Evolutionary conservation across 805 yeast species (phyloP).

Genomic region (Nakazawaea ernobii): DNA sequence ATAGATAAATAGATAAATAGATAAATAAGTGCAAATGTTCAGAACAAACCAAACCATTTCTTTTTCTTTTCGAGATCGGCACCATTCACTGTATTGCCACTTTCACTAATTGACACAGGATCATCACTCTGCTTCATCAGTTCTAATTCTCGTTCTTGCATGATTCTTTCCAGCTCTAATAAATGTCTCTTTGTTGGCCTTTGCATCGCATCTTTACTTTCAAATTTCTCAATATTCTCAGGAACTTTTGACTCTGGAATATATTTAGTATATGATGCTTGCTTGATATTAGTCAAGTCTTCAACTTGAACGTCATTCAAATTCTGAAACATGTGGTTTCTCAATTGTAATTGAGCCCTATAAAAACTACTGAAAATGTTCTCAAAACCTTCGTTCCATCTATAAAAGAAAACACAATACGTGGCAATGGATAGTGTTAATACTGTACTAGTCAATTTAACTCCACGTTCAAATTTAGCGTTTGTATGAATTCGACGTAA

Average conservation of each 20-base stretch:
- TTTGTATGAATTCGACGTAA: slow-evolving; percentile 53
- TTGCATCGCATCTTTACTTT: slow-evolving; percentile 46
- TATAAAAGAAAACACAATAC: slow-evolving; percentile 64
- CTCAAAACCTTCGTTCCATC: slow-evolving; percentile 84
- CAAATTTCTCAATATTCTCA: slow-evolving; percentile 15
- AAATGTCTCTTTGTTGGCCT: slow-evolving; percentile 69
- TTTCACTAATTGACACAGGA: neutral
- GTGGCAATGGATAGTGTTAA: slow-evolving; percentile 43
- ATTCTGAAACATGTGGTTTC: slow-evolving; percentile 48
- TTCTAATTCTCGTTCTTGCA: slow-evolving; percentile 53
- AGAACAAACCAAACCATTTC: slow-evolving; percentile 9
- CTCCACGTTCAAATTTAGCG: slow-evolving; percentile 51
- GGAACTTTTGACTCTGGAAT: neutral
- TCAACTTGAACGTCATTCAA: slow-evolving; percentile 55
- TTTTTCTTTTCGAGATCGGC: neutral
- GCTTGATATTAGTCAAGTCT: slow-evolving; percentile 46
- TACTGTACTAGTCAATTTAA: slow-evolving; percentile 48
- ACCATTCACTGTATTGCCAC: neutral
- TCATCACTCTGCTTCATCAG: slow-evolving; percentile 26
- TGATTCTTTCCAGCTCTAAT: slow-evolving; percentile 65
- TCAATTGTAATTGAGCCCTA: slow-evolving; percentile 49
- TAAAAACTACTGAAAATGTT: slow-evolving; percentile 68
- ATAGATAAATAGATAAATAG: slow-evolving; percentile 3
- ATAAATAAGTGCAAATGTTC: neutral
- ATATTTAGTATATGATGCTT: slow-evolving; percentile 25